These are phyloP conservation scores for Thecaphora frezii DNA, from an alignment of 1,284 basidiomycete species.

Conservation along the genomic window DNA sequence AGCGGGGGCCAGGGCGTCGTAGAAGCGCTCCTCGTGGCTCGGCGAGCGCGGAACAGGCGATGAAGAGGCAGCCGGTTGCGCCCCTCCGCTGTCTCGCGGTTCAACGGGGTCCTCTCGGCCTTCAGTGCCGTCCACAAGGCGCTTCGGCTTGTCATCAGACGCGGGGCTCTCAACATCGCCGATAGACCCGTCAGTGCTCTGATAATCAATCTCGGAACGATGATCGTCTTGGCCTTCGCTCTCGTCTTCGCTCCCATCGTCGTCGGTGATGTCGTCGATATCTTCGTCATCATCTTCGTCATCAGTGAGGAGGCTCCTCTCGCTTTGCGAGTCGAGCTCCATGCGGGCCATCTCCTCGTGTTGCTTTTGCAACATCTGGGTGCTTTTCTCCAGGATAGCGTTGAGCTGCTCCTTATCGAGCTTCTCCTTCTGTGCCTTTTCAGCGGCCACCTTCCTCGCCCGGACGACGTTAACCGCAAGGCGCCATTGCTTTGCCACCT, in stretches of 20 bases:
- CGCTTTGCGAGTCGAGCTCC: conserved; percentile 35
- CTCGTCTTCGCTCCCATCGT: conserved; percentile 13
- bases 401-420: conserved; percentile 81
- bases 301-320: conserved; percentile 1
- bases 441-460: conserved; percentile 67
- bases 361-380: conserved; percentile 78
- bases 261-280: conserved; percentile 21
- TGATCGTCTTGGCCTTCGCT: conserved; percentile 15
- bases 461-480: conserved; percentile 82
- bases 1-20: too few relatives aligned
- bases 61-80: too few relatives aligned
- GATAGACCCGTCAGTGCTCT: too few relatives aligned
- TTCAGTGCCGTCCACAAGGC: too few relatives aligned
- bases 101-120: too few relatives aligned
- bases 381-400: conserved; percentile 85
- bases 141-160: too few relatives aligned
- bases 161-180: too few relatives aligned
- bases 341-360: conserved; percentile 49
- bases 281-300: conserved; percentile 14
- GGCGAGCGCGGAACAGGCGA: too few relatives aligned
- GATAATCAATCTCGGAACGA: conserved; percentile 13
- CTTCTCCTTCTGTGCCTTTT: conserved; percentile 69
- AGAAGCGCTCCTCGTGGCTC: too few relatives aligned
- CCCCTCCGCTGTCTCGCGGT: too few relatives aligned
- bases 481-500: conserved; percentile 82